A percentile compares a stretch with the other conserved stretches of the same genome.
Conservation (phyloP, 371 early-diverging fungal genomes). For the Lichtheimia ornata region DNA sequence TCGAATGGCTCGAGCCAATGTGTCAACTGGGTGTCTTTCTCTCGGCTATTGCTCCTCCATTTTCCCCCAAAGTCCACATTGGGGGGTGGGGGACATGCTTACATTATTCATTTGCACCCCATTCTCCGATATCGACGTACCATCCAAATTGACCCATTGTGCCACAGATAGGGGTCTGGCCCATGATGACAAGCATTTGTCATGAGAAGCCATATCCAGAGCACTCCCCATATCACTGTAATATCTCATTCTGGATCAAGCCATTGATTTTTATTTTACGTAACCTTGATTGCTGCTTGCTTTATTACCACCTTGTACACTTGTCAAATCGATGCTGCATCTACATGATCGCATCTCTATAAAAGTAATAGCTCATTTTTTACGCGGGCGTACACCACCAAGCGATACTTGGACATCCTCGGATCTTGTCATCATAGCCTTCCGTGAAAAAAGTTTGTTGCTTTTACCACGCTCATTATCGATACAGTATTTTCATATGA, state of each 20-base stretch:
- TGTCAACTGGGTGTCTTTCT: slow-evolving; percentile 5
- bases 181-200: slow-evolving; percentile 1
- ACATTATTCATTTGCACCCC: slow-evolving; percentile 6
- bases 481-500: too few species aligned
- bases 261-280: too few species aligned
- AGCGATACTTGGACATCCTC: too few species aligned
- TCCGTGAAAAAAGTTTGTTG: too few species aligned
- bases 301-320: not conserved
- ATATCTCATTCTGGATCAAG: slow-evolving; percentile 3
- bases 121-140: slow-evolving; percentile 6
- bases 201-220: not conserved
- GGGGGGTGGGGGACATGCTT: slow-evolving; percentile 6
- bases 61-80: not conserved
- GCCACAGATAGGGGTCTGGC: slow-evolving; percentile 10
- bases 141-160: slow-evolving; percentile 9
- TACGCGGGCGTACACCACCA: too few species aligned
- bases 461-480: too few species aligned
- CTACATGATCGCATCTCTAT: too few species aligned
- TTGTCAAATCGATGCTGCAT: too few species aligned
- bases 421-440: too few species aligned
- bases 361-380: too few species aligned
- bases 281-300: too few species aligned
- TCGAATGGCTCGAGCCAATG: slow-evolving; percentile 10
- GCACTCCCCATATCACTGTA: not conserved
- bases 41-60: not conserved